phyloP scores from a whole-genome alignment of 1,284 basidiomycete genomes.

The Heliocybe sulcata region DNA sequence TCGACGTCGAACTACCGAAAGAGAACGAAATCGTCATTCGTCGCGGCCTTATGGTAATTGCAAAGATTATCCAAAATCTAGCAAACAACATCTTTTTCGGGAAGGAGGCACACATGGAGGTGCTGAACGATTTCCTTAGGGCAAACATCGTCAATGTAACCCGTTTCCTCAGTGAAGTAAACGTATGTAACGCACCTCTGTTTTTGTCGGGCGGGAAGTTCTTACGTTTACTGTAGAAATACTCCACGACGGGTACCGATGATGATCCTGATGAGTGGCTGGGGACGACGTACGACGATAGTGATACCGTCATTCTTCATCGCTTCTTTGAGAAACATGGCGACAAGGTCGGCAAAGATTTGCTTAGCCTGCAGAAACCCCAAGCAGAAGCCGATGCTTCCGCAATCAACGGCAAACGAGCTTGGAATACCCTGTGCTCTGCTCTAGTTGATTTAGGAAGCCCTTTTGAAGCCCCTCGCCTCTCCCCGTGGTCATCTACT shows the following conservation, averaged over 20 bases:
- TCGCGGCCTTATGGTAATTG: constrained; percentile 77
- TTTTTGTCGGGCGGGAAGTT: not conserved
- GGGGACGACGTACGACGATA: constrained; percentile 70
- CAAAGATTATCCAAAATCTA: constrained; percentile 88
- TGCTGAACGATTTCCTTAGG: constrained; percentile 72
- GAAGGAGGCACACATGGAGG: constrained; percentile 81
- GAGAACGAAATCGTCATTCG: constrained; percentile 52
- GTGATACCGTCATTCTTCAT: constrained; percentile 75
- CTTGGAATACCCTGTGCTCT: constrained; percentile 72
- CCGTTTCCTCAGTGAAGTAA: constrained; percentile 75
- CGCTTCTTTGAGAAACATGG: constrained; percentile 79
- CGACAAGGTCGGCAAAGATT: constrained; percentile 79
- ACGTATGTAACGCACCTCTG: constrained; percentile 36
- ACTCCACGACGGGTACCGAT: constrained; percentile 35
- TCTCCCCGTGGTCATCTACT: constrained; percentile 39
- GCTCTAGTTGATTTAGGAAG: constrained; percentile 73
- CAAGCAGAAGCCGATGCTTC: constrained; percentile 50
- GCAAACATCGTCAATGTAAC: constrained; percentile 78
- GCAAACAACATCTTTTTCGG: constrained; percentile 92
- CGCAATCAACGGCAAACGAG: constrained; percentile 59
- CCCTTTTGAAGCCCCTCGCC: constrained; percentile 56
- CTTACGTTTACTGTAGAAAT: constrained; percentile 37
- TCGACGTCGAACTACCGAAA: constrained; percentile 75
- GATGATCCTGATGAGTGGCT: constrained; percentile 67
- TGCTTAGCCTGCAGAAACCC: constrained; percentile 65